phyloP scores from a whole-genome alignment of 352 stramenopile species.

The Thalassiosira hispida region DNA sequence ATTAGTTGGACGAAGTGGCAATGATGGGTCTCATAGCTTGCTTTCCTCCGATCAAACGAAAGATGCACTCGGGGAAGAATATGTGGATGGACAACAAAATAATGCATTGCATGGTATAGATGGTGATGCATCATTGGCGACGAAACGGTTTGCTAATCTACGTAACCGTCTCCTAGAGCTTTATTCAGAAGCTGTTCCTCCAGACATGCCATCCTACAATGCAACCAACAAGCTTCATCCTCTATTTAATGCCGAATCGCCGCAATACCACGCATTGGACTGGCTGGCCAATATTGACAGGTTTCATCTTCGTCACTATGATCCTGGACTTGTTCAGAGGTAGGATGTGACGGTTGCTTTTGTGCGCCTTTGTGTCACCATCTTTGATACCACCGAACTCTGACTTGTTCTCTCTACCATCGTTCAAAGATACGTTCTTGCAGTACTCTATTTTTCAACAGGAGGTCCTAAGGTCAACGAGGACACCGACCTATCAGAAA shows the following conservation, averaged over 20 bases:
- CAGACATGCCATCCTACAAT: neutral
- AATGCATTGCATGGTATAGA: neutral
- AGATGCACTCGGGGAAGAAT: too few species aligned
- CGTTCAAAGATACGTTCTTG: constrained; percentile 7
- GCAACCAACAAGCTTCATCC: neutral
- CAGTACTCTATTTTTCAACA: constrained; percentile 20
- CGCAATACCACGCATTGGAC: constrained; percentile 6
- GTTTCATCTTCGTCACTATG: neutral
- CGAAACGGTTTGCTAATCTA: constrained; percentile 10
- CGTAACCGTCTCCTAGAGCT: constrained; percentile 7
- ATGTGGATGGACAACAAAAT: too few species aligned
- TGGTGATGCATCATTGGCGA: neutral
- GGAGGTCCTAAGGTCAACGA: constrained; percentile 2
- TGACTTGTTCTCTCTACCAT: too few species aligned
- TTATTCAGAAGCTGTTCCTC: constrained; percentile 10
- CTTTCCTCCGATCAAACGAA: too few species aligned
- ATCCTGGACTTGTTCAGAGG: constrained; percentile 3
- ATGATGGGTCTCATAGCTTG: too few species aligned
- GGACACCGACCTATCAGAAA: constrained; percentile 18
- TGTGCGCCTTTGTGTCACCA: too few species aligned
- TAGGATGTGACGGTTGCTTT: too few species aligned
- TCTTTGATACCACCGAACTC: too few species aligned
- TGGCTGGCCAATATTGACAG: constrained; percentile 20
- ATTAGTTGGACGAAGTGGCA: too few species aligned
- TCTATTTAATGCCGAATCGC: constrained; percentile 9